A percentile compares a stretch with the other conserved stretches of the same genome.
These are phyloP conservation scores for Vitis hybrid DNA, from an alignment of 177 flowering plant species.

Conservation along the genomic window DNA sequence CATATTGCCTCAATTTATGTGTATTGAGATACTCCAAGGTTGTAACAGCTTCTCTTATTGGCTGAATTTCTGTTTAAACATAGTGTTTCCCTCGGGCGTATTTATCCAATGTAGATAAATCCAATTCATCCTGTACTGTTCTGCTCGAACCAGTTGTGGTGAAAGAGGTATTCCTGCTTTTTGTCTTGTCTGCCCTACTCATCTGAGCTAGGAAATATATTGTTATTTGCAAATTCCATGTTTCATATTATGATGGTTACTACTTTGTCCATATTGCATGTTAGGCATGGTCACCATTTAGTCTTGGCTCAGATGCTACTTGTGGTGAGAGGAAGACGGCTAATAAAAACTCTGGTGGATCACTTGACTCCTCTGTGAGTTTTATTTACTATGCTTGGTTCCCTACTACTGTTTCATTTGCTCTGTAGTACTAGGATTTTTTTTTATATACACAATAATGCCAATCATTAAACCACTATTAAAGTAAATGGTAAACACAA, in stretches of 20 bases:
- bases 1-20: not conserved
- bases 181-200: not conserved
- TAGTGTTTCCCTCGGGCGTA: conserved; percentile 65
- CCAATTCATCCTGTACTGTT: conserved; percentile 20
- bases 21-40: not conserved
- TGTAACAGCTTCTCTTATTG: not conserved
- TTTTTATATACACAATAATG: not conserved
- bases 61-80: conserved; percentile 1
- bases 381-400: conserved; percentile 5
- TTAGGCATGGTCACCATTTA: conserved; percentile 87
- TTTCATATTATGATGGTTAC: not conserved
- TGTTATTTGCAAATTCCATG: not conserved
- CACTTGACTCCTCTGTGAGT: conserved; percentile 59
- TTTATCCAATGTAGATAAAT: conserved; percentile 23
- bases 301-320: conserved; percentile 34
- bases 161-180: conserved; percentile 48
- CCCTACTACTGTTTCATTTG: not conserved
- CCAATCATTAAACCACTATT: too few species aligned
- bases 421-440: not conserved
- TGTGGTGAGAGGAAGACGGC: conserved; percentile 29
- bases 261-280: not conserved
- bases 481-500: too few species aligned
- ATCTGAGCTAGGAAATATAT: not conserved
- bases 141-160: conserved; percentile 35
- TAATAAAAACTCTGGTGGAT: conserved; percentile 23